A percentile compares a stretch with the other conserved stretches of the same genome.
Evolutionary conservation across 257 asterid species (phyloP).

Genomic region (Ehretia macrophylla): DNA sequence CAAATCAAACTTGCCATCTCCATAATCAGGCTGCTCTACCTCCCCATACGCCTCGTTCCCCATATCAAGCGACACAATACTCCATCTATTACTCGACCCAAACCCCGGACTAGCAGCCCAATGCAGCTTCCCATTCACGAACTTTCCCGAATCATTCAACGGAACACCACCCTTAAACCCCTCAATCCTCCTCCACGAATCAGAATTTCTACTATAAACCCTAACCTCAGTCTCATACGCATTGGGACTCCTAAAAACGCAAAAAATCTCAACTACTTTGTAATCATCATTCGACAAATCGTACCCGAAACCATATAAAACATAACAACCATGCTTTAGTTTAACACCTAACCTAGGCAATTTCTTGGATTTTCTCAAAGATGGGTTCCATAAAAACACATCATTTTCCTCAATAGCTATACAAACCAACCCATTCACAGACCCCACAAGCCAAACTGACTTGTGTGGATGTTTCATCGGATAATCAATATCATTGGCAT

Average conservation of each 20-base stretch:
- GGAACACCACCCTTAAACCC: constrained; percentile 23
- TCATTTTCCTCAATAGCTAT: constrained; percentile 10
- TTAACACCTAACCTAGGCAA: constrained; percentile 10
- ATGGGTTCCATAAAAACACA: constrained; percentile 31
- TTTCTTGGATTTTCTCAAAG: constrained; percentile 12
- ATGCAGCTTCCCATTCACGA: constrained; percentile 53
- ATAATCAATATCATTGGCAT: constrained; percentile 10
- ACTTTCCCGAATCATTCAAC: constrained; percentile 28
- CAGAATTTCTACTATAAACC: constrained; percentile 41
- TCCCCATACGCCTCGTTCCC: constrained; percentile 33
- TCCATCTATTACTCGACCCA: constrained; percentile 24
- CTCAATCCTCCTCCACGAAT: constrained; percentile 44
- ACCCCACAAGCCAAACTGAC: constrained; percentile 17
- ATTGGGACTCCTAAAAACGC: constrained; percentile 5
- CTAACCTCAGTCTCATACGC: constrained; percentile 26
- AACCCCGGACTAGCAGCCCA: constrained; percentile 30
- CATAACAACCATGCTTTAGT: constrained; percentile 6
- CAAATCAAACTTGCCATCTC: constrained; percentile 12
- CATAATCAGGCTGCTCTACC: constrained; percentile 31
- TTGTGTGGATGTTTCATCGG: constrained; percentile 3
- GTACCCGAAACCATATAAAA: constrained; percentile 31
- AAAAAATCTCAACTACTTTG: constrained; percentile 48
- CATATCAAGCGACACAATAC: constrained; percentile 43
- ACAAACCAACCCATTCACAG: constrained; percentile 29
- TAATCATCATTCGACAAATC: constrained; percentile 32